Percentiles rank a stretch among this genome's conserved stretches.
Conservation (phyloP, 2,329 filamentous ascomycete genomes). For the Blastomyces parvus region DNA sequence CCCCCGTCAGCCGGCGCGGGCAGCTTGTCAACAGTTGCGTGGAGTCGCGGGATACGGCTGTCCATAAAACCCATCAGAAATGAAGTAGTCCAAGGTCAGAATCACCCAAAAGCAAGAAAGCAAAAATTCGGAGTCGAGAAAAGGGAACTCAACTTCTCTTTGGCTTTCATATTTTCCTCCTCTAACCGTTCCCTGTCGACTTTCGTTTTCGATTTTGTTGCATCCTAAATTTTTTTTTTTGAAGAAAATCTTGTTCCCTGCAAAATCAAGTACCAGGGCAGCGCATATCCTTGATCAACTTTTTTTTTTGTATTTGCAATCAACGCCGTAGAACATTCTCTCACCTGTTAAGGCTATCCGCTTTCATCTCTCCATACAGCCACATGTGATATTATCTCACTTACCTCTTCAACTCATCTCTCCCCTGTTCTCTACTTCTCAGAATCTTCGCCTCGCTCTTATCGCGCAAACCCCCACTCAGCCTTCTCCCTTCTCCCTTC, state of each 20-base stretch:
- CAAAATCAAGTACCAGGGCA: neutral
- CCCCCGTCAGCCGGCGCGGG: neutral
- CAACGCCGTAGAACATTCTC: neutral
- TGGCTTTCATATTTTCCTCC: neutral
- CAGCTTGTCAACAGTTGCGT: neutral
- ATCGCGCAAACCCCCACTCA: neutral
- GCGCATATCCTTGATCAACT: neutral
- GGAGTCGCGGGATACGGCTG: neutral
- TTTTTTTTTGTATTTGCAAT: neutral
- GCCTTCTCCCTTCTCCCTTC: neutral
- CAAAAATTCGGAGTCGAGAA: neutral
- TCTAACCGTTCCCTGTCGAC: neutral
- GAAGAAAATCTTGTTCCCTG: neutral
- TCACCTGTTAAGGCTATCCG: neutral
- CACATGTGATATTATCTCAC: neutral
- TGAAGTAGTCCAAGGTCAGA: neutral
- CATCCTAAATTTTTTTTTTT: neutral
- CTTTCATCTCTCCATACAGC: neutral
- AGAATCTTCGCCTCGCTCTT: neutral
- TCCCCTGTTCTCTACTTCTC: neutral
- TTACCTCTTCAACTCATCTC: neutral
- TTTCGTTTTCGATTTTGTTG: neutral
- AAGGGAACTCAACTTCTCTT: neutral
- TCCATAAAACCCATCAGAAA: neutral
- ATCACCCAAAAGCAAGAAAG: neutral